Percentiles rank a stretch among this genome's conserved stretches.
Evolutionary conservation across 805 yeast genomes (phyloP).

Genomic region (Starmerella bacillaris): DNA sequence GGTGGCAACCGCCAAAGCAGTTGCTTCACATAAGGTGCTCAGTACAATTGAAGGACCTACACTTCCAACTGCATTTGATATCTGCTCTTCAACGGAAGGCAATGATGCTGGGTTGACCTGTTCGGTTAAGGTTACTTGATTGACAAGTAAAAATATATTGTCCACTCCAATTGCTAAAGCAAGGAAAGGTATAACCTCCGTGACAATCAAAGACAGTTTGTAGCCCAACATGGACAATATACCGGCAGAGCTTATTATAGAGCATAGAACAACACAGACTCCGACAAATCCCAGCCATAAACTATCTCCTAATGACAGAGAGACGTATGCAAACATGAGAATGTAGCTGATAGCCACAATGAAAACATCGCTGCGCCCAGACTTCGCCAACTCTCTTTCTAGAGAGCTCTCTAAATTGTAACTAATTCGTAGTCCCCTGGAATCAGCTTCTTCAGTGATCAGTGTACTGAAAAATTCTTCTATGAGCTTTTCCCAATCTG

Average conservation of each 20-base stretch:
- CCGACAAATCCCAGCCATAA: slow-evolving; percentile 72
- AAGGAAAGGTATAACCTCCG: slow-evolving; percentile 89
- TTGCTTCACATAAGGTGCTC: slow-evolving; percentile 60
- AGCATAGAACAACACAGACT: slow-evolving; percentile 57
- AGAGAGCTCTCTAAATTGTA: slow-evolving; percentile 72
- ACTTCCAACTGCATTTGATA: slow-evolving; percentile 45
- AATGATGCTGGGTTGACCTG: slow-evolving; percentile 26
- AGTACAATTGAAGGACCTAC: slow-evolving; percentile 78
- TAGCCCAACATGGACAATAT: slow-evolving; percentile 56
- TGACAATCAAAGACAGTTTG: slow-evolving; percentile 77
- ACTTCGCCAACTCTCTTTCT: slow-evolving; percentile 65
- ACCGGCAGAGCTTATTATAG: slow-evolving; percentile 73
- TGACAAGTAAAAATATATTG: slow-evolving; percentile 71
- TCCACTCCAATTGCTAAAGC: slow-evolving; percentile 93
- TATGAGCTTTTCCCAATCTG: slow-evolving; percentile 54
- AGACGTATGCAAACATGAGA: slow-evolving; percentile 75
- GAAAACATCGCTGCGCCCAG: slow-evolving; percentile 59
- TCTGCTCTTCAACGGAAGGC: slow-evolving; percentile 37
- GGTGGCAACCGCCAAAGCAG: slow-evolving; percentile 63
- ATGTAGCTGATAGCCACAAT: slow-evolving; percentile 60
- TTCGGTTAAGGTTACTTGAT: slow-evolving; percentile 47
- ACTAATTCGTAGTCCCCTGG: slow-evolving; percentile 40
- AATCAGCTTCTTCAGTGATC: slow-evolving; percentile 31
- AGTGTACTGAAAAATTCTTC: slow-evolving; percentile 33
- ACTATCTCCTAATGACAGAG: slow-evolving; percentile 64